Evolutionary conservation across 1,284 basidiomycete species (phyloP).

Genomic region (Ganoderma lucidum): DNA sequence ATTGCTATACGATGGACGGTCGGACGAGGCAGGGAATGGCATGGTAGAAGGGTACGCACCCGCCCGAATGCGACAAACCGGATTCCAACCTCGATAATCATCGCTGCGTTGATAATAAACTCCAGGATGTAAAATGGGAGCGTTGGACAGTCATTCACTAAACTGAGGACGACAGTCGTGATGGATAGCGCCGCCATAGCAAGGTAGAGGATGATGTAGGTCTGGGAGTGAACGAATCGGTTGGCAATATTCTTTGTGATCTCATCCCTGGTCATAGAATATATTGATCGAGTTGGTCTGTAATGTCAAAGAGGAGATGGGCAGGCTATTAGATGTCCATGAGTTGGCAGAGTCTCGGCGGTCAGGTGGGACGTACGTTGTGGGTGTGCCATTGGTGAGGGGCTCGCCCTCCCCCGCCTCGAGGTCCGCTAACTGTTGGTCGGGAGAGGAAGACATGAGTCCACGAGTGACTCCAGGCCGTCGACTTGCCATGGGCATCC

Average conservation of each 20-base stretch:
- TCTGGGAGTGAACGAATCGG: constrained; percentile 83
- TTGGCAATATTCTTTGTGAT: constrained; percentile 84
- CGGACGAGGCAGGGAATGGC: background rate
- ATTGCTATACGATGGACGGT: constrained; percentile 70
- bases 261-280: constrained; percentile 80
- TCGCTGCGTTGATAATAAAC: constrained; percentile 88
- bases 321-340: constrained; percentile 38
- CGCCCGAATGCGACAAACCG: constrained; percentile 90
- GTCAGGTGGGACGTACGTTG: constrained; percentile 39
- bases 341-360: constrained; percentile 37
- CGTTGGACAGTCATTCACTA: constrained; percentile 82
- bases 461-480: constrained; percentile 33
- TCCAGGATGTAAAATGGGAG: constrained; percentile 90
- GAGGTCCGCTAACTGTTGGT: constrained; percentile 44
- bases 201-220: constrained; percentile 88
- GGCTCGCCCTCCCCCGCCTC: constrained; percentile 46
- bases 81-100: constrained; percentile 92
- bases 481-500: constrained; percentile 26
- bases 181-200: constrained; percentile 91
- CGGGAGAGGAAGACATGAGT: constrained; percentile 40
- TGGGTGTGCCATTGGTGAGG: constrained; percentile 29
- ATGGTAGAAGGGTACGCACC: constrained; percentile 56
- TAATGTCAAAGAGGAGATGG: constrained; percentile 30
- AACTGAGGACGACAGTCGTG: constrained; percentile 88
- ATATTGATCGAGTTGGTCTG: constrained; percentile 80